Conservation (phyloP, 2,329 filamentous ascomycete species). For the Aspergillus floridensis region DNA sequence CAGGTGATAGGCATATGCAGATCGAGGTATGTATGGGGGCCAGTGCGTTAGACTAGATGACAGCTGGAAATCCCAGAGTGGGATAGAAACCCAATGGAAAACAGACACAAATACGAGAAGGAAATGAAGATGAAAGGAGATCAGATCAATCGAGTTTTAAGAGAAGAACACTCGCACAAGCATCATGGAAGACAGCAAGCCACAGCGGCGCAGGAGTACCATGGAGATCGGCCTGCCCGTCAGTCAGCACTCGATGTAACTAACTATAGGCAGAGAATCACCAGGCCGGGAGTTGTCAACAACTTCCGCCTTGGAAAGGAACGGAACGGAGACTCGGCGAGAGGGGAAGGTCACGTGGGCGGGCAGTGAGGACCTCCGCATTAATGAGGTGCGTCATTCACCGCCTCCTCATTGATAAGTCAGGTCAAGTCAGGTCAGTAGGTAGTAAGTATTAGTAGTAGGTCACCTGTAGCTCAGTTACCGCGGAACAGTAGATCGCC, state of each 20-base stretch:
- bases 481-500: neutral
- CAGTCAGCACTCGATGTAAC: neutral
- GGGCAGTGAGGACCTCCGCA: neutral
- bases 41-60: constrained; percentile 2
- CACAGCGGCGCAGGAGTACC: neutral
- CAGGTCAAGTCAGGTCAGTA: neutral
- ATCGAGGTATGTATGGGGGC: constrained; percentile 14
- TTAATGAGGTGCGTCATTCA: neutral
- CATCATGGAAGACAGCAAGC: neutral
- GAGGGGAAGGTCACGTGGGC: neutral
- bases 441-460: too few species aligned
- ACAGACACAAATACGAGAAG: neutral
- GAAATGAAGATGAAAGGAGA: neutral
- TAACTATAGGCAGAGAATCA: neutral
- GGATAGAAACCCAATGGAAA: neutral
- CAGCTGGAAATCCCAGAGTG: constrained; percentile 1
- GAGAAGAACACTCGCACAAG: neutral
- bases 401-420: constrained; percentile 3
- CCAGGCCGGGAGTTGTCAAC: neutral
- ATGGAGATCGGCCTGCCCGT: neutral
- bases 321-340: too few species aligned
- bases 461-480: too few species aligned
- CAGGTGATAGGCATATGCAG: constrained; percentile 31
- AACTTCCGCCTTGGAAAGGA: neutral
- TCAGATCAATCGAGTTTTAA: neutral